phyloP scores from a whole-genome alignment of 768 basidiomycete genomes.

The Holtermanniella nyarrowii region DNA sequence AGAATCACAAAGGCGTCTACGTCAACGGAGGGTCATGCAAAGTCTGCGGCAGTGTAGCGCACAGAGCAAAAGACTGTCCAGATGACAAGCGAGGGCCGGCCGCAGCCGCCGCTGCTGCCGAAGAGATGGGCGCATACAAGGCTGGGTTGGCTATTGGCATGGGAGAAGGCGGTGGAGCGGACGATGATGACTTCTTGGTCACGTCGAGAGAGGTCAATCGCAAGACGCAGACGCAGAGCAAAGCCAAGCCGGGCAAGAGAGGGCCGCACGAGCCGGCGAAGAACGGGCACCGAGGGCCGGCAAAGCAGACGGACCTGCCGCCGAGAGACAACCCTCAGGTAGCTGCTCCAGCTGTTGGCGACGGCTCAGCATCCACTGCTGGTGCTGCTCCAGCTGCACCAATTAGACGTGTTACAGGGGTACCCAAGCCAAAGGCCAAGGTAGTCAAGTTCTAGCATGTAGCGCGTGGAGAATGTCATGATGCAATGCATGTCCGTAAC shows the following conservation, averaged over 20 bases:
- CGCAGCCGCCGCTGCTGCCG: slow-evolving; percentile 1
- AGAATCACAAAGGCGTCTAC: slow-evolving; percentile 76
- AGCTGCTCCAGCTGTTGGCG: slow-evolving; percentile 1
- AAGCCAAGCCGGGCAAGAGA: slow-evolving; percentile 10
- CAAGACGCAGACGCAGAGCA: slow-evolving; percentile 41
- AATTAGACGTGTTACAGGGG: slow-evolving; percentile 1
- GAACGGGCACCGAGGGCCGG: slow-evolving; percentile 11
- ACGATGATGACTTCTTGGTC: slow-evolving; percentile 89
- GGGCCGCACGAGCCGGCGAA: slow-evolving; percentile 17
- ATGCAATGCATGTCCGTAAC: neutral
- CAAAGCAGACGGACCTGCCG: slow-evolving; percentile 3
- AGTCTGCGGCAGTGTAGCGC: slow-evolving; percentile 71
- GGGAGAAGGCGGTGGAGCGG: slow-evolving; percentile 57
- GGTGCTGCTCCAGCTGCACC: slow-evolving; percentile 4
- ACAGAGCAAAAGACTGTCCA: slow-evolving; percentile 74
- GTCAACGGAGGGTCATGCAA: slow-evolving; percentile 86
- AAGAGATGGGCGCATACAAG: neutral
- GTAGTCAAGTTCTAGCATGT: slow-evolving; percentile 9
- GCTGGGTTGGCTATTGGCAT: slow-evolving; percentile 43
- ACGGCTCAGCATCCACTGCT: neutral
- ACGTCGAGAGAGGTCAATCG: slow-evolving; percentile 61
- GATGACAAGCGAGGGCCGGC: slow-evolving; percentile 20
- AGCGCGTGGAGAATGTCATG: neutral
- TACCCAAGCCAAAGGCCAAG: slow-evolving; percentile 12
- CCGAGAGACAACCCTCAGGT: slow-evolving; percentile 3